These are phyloP conservation scores for Cicer chorassanicum DNA, from an alignment of 306 rosid species.

Conservation along the genomic window DNA sequence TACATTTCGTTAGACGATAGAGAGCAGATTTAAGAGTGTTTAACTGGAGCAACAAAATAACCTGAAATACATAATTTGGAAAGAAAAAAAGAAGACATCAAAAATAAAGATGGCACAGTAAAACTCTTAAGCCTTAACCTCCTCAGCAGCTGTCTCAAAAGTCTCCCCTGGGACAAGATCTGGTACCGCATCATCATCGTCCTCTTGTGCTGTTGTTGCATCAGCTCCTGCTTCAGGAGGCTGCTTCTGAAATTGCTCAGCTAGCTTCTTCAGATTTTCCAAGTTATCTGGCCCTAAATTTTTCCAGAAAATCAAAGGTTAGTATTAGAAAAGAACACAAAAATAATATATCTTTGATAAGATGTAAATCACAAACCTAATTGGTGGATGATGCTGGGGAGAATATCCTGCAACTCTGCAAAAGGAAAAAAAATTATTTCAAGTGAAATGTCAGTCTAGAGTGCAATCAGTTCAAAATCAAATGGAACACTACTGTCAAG, in stretches of 20 bases:
- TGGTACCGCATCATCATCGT: slow-evolving; percentile 60
- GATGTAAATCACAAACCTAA: slow-evolving; percentile 56
- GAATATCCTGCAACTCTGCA: slow-evolving; percentile 89
- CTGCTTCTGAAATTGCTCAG: slow-evolving; percentile 88
- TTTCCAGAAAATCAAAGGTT: not conserved
- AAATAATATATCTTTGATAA: not conserved
- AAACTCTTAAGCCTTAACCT: slow-evolving; percentile 48
- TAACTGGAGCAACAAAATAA: slow-evolving; percentile 22
- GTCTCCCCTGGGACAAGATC: slow-evolving; percentile 83
- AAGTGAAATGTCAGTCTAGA: not conserved
- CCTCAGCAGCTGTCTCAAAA: slow-evolving; percentile 85
- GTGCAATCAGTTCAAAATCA: not conserved
- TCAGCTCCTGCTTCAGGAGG: slow-evolving; percentile 69
- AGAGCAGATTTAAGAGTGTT: slow-evolving; percentile 28
- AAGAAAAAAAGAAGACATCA: not conserved
- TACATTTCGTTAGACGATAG: slow-evolving; percentile 14
- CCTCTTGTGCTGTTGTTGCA: slow-evolving; percentile 50
- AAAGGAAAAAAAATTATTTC: slow-evolving; percentile 13
- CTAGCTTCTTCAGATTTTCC: slow-evolving; percentile 84
- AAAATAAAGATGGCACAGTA: slow-evolving; percentile 49
- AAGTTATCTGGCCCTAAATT: slow-evolving; percentile 82
- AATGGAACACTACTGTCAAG: not conserved
- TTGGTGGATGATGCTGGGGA: slow-evolving; percentile 81
- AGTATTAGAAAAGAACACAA: not conserved
- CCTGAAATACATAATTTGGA: slow-evolving; percentile 41